Conservation (phyloP, 176 grass and related monocot genomes). For the Pharus latifolius region DNA sequence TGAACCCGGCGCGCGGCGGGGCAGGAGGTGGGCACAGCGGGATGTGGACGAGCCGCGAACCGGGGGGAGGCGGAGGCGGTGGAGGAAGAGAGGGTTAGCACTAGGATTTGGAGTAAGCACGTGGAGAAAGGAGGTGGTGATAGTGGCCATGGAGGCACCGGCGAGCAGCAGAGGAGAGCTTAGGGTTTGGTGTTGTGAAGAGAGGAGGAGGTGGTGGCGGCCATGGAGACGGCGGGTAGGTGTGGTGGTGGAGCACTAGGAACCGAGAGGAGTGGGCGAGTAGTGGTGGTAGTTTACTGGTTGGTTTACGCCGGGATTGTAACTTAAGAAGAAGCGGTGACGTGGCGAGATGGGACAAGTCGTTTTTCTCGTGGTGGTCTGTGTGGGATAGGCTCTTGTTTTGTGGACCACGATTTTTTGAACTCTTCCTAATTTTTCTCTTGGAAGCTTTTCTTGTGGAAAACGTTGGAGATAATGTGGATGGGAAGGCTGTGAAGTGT, state of each 20-base stretch:
- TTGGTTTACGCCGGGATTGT: not conserved
- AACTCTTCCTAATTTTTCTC: too few relatives aligned
- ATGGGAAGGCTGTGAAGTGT: too few relatives aligned
- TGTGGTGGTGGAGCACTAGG: not conserved
- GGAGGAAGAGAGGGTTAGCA: not conserved
- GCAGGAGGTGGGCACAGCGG: not conserved
- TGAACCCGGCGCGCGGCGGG: not conserved
- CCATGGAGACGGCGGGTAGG: constrained; percentile 27
- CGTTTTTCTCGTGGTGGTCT: too few relatives aligned
- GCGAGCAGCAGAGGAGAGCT: not conserved
- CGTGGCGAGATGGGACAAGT: not conserved
- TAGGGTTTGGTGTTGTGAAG: not conserved
- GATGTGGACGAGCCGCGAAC: not conserved
- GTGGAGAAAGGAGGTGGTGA: not conserved
- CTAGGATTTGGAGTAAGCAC: not conserved
- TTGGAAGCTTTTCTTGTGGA: not conserved
- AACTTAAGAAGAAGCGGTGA: too few relatives aligned
- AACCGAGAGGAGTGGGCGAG: not conserved
- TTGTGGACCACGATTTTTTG: too few relatives aligned
- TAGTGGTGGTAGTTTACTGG: too few relatives aligned
- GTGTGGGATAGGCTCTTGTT: too few relatives aligned
- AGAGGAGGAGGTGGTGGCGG: constrained; percentile 18
- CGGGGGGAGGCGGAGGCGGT: constrained; percentile 17
- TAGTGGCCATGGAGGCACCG: constrained; percentile 15
- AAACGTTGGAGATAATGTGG: not conserved